Evolutionary conservation across 1,284 basidiomycete species (phyloP).

Genomic region (Leccinum solheimii): DNA sequence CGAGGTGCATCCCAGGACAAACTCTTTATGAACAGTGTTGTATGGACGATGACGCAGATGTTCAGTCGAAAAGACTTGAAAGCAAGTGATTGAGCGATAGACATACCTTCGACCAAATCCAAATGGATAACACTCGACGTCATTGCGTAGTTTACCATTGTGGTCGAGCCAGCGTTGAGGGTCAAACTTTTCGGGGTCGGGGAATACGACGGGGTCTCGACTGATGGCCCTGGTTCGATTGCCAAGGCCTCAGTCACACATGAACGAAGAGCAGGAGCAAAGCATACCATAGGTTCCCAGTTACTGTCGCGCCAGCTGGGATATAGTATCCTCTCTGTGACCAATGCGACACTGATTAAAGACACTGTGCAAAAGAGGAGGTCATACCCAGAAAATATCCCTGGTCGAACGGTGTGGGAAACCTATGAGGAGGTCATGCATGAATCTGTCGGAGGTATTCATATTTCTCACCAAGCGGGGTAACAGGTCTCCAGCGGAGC

Average conservation of each 20-base stretch:
- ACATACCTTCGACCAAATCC: slow-evolving; percentile 50
- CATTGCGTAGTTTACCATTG: slow-evolving; percentile 49
- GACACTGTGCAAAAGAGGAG: background rate
- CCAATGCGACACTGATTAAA: background rate
- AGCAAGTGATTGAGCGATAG: background rate
- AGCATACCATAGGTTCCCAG: slow-evolving; percentile 57
- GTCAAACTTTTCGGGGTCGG: slow-evolving; percentile 57
- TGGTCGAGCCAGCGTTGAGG: slow-evolving; percentile 58
- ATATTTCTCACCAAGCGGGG: slow-evolving; percentile 42
- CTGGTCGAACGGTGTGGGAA: slow-evolving; percentile 58
- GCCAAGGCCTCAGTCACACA: background rate
- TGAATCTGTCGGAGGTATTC: background rate
- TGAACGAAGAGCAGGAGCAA: background rate
- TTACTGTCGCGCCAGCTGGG: slow-evolving; percentile 56
- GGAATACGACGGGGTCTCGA: slow-evolving; percentile 53
- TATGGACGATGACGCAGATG: slow-evolving; percentile 5
- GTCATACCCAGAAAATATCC: slow-evolving; percentile 56
- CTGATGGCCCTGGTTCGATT: slow-evolving; percentile 45
- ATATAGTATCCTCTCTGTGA: slow-evolving; percentile 53
- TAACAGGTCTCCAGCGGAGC: slow-evolving; percentile 65
- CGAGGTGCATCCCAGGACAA: slow-evolving; percentile 27
- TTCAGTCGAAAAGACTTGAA: background rate
- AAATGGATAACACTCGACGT: slow-evolving; percentile 53
- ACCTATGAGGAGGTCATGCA: slow-evolving; percentile 32
- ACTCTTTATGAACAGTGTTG: slow-evolving; percentile 9